Base-by-base conservation (phyloP, 495 filamentous ascomycete genomes). In the Hypoxylon crocopeplum region DNA sequence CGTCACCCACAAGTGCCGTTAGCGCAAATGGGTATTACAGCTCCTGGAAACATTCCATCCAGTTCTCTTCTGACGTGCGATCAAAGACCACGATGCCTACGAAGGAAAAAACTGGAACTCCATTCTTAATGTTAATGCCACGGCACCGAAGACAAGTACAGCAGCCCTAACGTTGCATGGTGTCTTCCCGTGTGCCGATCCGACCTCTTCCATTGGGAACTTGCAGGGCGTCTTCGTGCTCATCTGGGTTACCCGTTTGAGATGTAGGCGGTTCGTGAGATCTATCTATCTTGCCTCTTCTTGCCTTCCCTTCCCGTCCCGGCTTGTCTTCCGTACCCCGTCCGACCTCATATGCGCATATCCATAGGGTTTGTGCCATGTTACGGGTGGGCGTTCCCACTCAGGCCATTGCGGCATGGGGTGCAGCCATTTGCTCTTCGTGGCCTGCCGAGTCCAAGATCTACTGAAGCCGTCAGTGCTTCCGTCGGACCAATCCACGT, bases 301-400 rank as follows among this genome's bases (percentile, higher is more conserved):
- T 39, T 34, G 53, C 38, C 41, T 54, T 48, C 34, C 42, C 33
- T 59, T 55, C 49, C 61, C 61, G 55, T 54, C 32, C 61, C 61
- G 61, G 61, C 56, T 48, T 55, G 45, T 44, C 34, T 59, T 56
- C 61, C 61, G 61, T 50, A 24, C 19, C 44, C 49, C 61, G 49
- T 64, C 49, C 61, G 55, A 64, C 61, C 50, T 64, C 45, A 64
- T 13, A 50, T 64, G 61, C 58, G 49, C 61, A 59, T 64, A 59
- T 55, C 61, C 61, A 51, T 56, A 36, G 49, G 44, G 48, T 59
- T 50, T 40, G 54, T 64, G 38, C 55, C 37, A 50, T 48, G 54
- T 55, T 59, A 47, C 61, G 54, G 55, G 53, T 20, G 30, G 37
- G 22, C 19, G 34, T 64, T 57, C 45, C 61, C 54, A 42, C 24